These are phyloP conservation scores for Tetraselmis striata DNA, from an alignment of 139 green algal species.

Conservation along the genomic window DNA sequence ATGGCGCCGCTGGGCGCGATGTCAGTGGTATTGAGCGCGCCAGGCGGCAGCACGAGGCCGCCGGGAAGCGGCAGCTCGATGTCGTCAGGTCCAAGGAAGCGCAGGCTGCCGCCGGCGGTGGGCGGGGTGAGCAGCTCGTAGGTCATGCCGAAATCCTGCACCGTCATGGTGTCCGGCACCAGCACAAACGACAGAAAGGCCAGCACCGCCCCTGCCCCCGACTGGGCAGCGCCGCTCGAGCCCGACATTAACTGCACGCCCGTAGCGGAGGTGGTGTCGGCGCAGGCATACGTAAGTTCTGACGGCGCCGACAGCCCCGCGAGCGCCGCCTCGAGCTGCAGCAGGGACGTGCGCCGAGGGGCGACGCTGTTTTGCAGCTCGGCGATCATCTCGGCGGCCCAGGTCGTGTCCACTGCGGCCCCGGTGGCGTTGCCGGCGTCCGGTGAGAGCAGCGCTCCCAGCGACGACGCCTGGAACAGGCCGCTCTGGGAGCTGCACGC, in stretches of 20 bases:
- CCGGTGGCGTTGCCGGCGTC: neutral
- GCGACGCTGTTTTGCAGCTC: neutral
- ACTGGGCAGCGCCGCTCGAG: no score
- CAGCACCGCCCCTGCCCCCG: neutral
- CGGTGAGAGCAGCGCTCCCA: neutral
- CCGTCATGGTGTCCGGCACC: neutral
- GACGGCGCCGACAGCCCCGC: neutral
- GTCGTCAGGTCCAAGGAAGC: neutral
- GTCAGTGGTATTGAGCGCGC: neutral
- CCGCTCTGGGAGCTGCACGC: neutral
- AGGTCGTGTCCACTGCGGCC: neutral
- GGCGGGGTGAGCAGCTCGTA: neutral
- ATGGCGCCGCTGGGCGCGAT: neutral
- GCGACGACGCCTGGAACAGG: neutral
- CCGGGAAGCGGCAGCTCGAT: neutral
- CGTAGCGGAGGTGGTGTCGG: neutral
- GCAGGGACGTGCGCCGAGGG: neutral
- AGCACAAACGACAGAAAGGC: neutral
- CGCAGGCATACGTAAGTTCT: neutral
- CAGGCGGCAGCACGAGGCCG: neutral
- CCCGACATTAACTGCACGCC: neutral
- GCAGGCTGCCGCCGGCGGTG: neutral
- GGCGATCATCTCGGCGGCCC: neutral
- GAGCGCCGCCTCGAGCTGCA: neutral
- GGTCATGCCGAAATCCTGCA: neutral